Conservation (phyloP, 2,329 filamentous ascomycete species). For the Trichoderma simmonsii region DNA sequence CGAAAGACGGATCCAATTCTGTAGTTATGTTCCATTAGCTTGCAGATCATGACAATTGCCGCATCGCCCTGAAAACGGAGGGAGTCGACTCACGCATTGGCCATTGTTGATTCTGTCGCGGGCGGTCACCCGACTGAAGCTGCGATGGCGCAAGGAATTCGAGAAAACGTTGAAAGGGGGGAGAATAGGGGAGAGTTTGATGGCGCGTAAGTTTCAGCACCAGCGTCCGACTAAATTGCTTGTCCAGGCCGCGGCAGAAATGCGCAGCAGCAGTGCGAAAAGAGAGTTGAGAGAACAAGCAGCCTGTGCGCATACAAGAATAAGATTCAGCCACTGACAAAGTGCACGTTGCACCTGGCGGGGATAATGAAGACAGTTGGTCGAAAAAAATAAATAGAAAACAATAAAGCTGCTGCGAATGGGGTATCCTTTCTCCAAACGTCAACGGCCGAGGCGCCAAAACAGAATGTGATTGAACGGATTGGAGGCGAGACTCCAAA, state of each 20-base stretch:
- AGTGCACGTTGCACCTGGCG: background rate
- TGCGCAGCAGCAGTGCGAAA: background rate
- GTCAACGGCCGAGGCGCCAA: background rate
- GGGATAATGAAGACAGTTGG: background rate
- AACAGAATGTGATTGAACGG: background rate
- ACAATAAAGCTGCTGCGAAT: background rate
- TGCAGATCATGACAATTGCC: background rate
- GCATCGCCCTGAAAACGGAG: background rate
- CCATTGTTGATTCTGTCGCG: constrained; percentile 20
- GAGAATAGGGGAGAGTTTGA: background rate
- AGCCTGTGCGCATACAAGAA: background rate
- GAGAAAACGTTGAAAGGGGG: background rate
- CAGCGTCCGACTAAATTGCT: background rate
- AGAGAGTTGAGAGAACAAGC: background rate
- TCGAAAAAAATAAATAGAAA: background rate
- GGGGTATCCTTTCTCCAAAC: background rate
- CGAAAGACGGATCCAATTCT: constrained; percentile 72
- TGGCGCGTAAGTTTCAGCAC: constrained; percentile 12
- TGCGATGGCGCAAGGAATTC: background rate
- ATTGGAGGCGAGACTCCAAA: constrained; percentile 1
- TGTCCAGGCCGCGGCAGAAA: background rate
- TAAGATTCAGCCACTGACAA: background rate
- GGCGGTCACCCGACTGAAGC: background rate
- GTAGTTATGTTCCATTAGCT: constrained; percentile 6
- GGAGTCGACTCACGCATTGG: constrained; percentile 23